A percentile compares a stretch with the other conserved stretches of the same genome.
These are phyloP conservation scores for Cladorrhinum sp. DNA, from an alignment of 2,329 filamentous ascomycete species.

Conservation along the genomic window DNA sequence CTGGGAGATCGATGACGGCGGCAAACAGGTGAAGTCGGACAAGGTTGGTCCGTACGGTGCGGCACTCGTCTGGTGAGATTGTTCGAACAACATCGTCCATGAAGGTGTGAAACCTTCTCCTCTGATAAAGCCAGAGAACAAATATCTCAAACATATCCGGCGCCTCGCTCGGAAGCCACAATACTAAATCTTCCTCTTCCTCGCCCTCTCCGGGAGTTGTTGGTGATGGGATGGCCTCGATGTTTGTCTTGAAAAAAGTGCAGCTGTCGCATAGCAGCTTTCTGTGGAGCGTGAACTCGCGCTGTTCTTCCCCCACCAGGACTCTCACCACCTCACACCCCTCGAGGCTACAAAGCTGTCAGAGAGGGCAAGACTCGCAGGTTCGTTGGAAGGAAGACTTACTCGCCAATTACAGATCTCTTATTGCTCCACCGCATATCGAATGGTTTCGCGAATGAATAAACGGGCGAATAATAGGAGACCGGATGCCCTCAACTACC, in stretches of 20 bases:
- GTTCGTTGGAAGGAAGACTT: conserved; percentile 8
- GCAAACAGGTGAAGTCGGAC: conserved; percentile 58
- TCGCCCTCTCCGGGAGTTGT: conserved; percentile 12
- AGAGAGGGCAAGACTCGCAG: neutral
- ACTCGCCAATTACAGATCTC: conserved; percentile 21
- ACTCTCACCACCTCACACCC: conserved; percentile 30
- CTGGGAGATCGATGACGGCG: conserved; percentile 46
- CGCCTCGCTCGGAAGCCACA: conserved; percentile 45
- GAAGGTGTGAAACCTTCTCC: conserved; percentile 40
- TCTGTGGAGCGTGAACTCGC: conserved; percentile 33
- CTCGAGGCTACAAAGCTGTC: conserved; percentile 11
- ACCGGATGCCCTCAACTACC: neutral
- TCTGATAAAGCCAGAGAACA: conserved; percentile 50
- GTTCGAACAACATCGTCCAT: conserved; percentile 40
- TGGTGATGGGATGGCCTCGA: conserved; percentile 35
- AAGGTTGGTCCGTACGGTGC: conserved; percentile 52
- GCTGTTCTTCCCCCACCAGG: conserved; percentile 32
- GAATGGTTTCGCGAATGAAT: too few species aligned
- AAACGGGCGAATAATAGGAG: too few species aligned
- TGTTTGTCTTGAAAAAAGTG: conserved; percentile 46
- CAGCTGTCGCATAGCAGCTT: conserved; percentile 46
- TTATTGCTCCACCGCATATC: conserved; percentile 24
- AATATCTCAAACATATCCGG: conserved; percentile 53
- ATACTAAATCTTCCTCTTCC: conserved; percentile 24
- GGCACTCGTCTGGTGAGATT: conserved; percentile 15